Base-by-base conservation (phyloP, 148 eudicot species). In the Vaccinium darrowii region DNA sequence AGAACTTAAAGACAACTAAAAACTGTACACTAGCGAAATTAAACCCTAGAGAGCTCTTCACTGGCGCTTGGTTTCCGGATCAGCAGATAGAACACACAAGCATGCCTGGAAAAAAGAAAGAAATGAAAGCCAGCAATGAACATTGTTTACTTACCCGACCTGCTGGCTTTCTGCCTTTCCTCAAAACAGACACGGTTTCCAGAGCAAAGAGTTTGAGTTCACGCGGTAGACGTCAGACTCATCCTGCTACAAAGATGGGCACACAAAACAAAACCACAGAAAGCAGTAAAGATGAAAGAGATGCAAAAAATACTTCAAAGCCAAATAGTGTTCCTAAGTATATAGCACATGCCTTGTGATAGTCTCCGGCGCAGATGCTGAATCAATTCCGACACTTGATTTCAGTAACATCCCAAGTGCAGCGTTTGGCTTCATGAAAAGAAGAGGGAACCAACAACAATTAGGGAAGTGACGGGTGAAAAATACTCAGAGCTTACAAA, bases 261-360 rank as follows among this genome's bases (percentile, higher is more conserved):
- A 88, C 18, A 62, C 16, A 82, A 81, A 79, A 67, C 52, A 84
- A 83, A 69, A 60, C 84, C 83, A 85, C 60, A 74, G 43, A 89
- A 71, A 90, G 87, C 86, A 88, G 87, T 86, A 90, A 90, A 90
- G 82, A 88, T 86, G 83, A 84, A 88, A 69, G 71, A 83, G 57
- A 73, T 1, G 76, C 57, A 16, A 78, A 63, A 74, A 74, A 60
- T 39, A 60, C 21, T 19, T 52, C 53, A 10, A 2, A 36, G 76
- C 8, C 43, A 23, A 84, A 62, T 47, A 52, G 21, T 50, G 15
- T 43, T 71, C 2, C 27, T 30, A 81, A 71, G 36, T 39, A 63
- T 6, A 33, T 53, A 87, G 78, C 23, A 82, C 94, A 74, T 91
- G 93, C 94, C 96, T 91, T 36, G 83, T 83, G 53, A 85, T 88